Evolutionary conservation across 164 flowering plant genomes (phyloP).

Genomic region (Umbilicus rupestris): DNA sequence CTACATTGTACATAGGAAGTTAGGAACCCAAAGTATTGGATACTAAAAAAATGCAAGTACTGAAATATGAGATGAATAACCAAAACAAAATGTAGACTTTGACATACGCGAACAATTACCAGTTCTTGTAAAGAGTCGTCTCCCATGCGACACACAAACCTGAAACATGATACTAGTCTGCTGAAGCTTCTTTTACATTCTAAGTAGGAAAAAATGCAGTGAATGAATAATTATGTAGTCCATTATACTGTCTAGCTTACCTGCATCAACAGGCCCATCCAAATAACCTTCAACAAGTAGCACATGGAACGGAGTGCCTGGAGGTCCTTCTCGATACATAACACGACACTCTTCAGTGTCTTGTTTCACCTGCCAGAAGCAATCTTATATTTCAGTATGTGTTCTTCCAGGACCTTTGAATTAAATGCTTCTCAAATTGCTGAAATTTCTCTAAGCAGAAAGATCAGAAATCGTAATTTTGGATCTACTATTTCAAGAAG

Average conservation of each 20-base stretch:
- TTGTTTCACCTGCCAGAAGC: constrained; percentile 55
- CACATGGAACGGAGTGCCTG: constrained; percentile 74
- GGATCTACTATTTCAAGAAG: too few relatives aligned
- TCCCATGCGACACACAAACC: constrained; percentile 90
- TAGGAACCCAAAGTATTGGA: neutral
- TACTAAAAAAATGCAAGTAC: too few relatives aligned
- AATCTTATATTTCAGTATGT: neutral
- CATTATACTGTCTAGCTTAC: constrained; percentile 36
- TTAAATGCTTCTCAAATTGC: neutral
- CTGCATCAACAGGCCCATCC: constrained; percentile 71
- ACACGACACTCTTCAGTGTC: constrained; percentile 76
- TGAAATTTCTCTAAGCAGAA: neutral
- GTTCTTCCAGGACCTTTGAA: neutral
- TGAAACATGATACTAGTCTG: constrained; percentile 19
- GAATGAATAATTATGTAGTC: neutral
- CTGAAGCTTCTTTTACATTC: neutral
- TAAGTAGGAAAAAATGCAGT: neutral
- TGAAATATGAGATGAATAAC: too few relatives aligned
- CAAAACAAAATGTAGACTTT: neutral
- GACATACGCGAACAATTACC: constrained; percentile 29
- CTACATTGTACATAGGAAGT: neutral
- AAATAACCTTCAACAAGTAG: constrained; percentile 86
- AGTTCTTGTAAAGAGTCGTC: constrained; percentile 55
- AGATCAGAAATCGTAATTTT: too few relatives aligned
- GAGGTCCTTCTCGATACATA: constrained; percentile 85